Percentiles rank a stretch among this genome's conserved stretches.
phyloP scores from a whole-genome alignment of 306 rosid species.

The Cicer bijugum region DNA sequence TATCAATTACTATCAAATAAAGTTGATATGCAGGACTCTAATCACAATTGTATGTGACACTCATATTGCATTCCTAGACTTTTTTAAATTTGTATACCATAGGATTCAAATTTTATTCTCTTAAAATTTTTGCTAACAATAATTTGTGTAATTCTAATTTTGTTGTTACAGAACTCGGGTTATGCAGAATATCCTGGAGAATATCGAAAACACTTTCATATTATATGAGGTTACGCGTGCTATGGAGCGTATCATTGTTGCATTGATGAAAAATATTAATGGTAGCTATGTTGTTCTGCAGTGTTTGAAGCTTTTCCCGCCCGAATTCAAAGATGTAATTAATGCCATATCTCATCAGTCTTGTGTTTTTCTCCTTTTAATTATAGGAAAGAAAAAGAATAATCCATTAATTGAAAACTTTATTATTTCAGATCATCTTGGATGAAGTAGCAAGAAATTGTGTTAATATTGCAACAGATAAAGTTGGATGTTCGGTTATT shows the following conservation, averaged over 20 bases:
- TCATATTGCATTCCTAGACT: neutral
- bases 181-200: constrained; percentile 41
- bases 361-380: too few species aligned
- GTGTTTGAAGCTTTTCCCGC: constrained; percentile 41
- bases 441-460: constrained; percentile 37
- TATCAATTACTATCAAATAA: too few species aligned
- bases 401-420: constrained; percentile 17
- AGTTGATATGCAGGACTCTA: neutral
- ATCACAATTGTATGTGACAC: too few species aligned
- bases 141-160: neutral
- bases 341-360: neutral
- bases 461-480: constrained; percentile 41
- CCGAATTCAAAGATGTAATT: neutral
- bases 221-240: neutral
- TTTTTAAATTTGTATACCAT: too few species aligned
- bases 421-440: constrained; percentile 44
- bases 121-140: neutral
- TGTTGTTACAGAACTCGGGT: constrained; percentile 44
- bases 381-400: too few species aligned
- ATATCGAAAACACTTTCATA: neutral
- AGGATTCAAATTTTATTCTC: neutral
- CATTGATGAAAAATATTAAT: constrained; percentile 38
- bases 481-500: constrained; percentile 44
- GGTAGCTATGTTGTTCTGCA: constrained; percentile 47
- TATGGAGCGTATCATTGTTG: constrained; percentile 22